Base-by-base conservation (phyloP, 768 basidiomycete species). In the Lactarius psammicola region DNA sequence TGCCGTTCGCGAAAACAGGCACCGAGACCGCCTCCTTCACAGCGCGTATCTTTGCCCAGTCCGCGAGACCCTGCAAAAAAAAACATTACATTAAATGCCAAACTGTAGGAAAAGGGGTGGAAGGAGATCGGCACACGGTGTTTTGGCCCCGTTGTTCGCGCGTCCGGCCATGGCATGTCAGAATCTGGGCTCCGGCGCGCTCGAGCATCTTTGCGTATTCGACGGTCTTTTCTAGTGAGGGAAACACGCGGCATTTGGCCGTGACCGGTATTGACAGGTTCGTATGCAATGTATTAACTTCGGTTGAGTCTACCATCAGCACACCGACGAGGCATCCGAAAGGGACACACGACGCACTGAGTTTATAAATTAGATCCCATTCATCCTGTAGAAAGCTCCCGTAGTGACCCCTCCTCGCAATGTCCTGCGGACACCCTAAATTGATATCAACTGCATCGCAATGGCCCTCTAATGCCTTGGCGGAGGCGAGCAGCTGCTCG, bases 371-470 rank as follows among this genome's bases (percentile, higher is more conserved):
- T 62, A 95, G 74, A 18, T 92, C 88, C 96, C 96, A 98, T 53
- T 98, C 94, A 65, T 98, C 95, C 79, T 95, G 93, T 62, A 98
- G 74, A 78, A 92, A 98, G 0, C 89, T 83, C 0, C 97, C 96
- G 69, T 98, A 99, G 49, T 82, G 82, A 0, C 97, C 96, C 30
- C 85, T 81, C 68, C 84, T 85, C 0, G 96, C 97, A 63, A 99
- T 98, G 55, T 96, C 94, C 72, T 99, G 96, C 0, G 96, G 96
- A 74, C 97, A 93, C 1, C 94, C 90, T 67, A 95, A 78, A 74
- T 99, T 98, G 75, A 99, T 81, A 74, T 99, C 97, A 38, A 98
- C 85, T 0, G 92, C 97, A 76, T 99, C 96, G 72, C 94, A 95
- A 64, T 88, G 81, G 0, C 80, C 77, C 71, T 94, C 88, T 8